Percentiles rank a stretch among this genome's conserved stretches.
Conservation (phyloP, 768 basidiomycete genomes). For the Rhodotorula babjevae region DNA sequence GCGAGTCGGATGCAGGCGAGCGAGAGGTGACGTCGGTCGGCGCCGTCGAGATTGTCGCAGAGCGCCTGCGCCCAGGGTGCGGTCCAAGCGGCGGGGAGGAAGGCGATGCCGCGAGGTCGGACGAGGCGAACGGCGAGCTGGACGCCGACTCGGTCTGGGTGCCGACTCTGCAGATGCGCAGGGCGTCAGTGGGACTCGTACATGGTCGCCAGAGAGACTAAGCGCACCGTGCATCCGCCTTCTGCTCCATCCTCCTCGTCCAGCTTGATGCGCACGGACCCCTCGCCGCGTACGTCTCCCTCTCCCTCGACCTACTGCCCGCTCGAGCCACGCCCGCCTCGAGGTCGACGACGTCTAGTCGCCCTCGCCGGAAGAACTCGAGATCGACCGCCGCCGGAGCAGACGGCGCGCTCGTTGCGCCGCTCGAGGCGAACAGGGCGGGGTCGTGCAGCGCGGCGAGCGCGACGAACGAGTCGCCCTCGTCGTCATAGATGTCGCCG, state of each 20-base stretch:
- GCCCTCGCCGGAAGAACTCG: neutral
- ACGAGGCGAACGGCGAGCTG: neutral
- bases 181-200: too few relatives aligned
- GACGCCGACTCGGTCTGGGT: neutral
- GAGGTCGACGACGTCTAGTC: neutral
- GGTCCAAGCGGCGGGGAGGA: too few relatives aligned
- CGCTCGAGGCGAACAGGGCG: neutral
- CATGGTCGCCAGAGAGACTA: too few relatives aligned
- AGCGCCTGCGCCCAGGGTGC: neutral
- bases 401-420: neutral
- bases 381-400: too few relatives aligned
- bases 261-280: neutral
- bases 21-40: too few relatives aligned
- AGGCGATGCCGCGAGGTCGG: neutral
- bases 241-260: too few relatives aligned
- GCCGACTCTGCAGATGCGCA: neutral
- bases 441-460: conserved; percentile 11
- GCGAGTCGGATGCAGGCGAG: neutral
- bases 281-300: too few relatives aligned
- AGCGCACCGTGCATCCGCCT: neutral
- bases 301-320: neutral
- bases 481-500: neutral
- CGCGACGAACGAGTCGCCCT: conserved; percentile 4
- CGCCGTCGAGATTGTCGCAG: neutral
- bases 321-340: too few relatives aligned